Conservation (phyloP, 2,329 filamentous ascomycete genomes). For the Thermothelomyces thermophilus region DNA sequence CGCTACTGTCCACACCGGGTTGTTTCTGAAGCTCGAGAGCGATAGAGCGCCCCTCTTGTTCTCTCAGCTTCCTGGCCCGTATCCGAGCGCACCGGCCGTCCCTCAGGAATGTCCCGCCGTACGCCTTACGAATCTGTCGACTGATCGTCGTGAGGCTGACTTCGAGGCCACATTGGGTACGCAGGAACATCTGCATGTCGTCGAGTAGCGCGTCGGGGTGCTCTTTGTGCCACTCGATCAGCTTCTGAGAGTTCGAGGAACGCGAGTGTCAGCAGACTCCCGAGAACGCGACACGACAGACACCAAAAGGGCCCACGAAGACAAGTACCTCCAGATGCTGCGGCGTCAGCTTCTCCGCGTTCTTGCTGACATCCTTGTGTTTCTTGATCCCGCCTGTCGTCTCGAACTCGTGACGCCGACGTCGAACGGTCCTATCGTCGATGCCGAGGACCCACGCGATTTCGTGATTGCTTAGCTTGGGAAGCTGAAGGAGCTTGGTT, state of each 20-base stretch:
- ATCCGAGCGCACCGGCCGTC: constrained; percentile 14
- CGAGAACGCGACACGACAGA: too few relatives aligned
- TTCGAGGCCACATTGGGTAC: constrained; percentile 18
- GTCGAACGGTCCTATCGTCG: constrained; percentile 19
- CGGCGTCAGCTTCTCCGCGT: constrained; percentile 24
- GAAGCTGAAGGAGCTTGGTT: constrained; percentile 19
- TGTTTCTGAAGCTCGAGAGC: constrained; percentile 12
- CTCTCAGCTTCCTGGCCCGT: constrained; percentile 15
- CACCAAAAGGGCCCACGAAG: too few relatives aligned
- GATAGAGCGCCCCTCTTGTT: constrained; percentile 15
- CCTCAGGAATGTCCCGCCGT: constrained; percentile 14
- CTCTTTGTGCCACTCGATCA: constrained; percentile 21
- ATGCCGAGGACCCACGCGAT: constrained; percentile 21
- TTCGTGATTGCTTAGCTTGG: constrained; percentile 22
- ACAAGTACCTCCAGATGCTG: constrained; percentile 22
- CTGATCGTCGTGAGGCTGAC: constrained; percentile 23
- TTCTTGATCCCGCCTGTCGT: constrained; percentile 19
- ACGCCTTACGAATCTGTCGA: constrained; percentile 18
- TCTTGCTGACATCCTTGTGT: constrained; percentile 22
- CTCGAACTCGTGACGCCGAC: constrained; percentile 19
- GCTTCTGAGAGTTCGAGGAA: constrained; percentile 13
- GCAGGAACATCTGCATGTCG: constrained; percentile 23
- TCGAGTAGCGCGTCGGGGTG: constrained; percentile 22
- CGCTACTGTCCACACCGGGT: not conserved
- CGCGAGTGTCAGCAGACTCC: too few relatives aligned